Conservation (phyloP, 129 eudicot genomes). For the Cynara cardunculus region DNA sequence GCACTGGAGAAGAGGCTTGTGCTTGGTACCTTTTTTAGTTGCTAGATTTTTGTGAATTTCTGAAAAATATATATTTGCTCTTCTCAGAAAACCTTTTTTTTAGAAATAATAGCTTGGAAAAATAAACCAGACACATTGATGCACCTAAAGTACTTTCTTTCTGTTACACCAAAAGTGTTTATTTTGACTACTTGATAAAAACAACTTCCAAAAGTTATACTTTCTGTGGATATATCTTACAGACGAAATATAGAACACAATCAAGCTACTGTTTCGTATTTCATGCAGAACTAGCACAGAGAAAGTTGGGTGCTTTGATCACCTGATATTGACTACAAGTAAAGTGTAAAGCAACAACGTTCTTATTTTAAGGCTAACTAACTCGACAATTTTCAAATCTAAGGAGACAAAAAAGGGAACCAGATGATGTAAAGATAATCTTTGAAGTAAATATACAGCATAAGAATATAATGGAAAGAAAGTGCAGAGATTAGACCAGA, state of each 20-base stretch:
- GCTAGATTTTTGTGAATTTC: background rate
- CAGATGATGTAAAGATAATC: background rate
- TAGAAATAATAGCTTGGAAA: background rate
- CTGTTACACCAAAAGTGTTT: conserved; percentile 1
- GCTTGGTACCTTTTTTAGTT: background rate
- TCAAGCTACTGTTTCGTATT: background rate
- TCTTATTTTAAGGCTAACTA: background rate
- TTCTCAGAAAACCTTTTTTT: background rate
- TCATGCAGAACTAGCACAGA: background rate
- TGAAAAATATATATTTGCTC: background rate
- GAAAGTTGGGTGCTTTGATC: background rate
- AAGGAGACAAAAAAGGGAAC: background rate
- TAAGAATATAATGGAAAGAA: background rate
- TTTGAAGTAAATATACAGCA: background rate
- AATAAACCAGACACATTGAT: no score
- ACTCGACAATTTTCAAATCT: background rate
- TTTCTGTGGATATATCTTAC: background rate
- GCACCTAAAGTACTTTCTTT: background rate
- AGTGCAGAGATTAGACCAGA: background rate
- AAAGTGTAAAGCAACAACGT: background rate
- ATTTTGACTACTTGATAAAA: background rate
- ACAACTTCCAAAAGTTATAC: background rate
- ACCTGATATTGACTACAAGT: conserved; percentile 4
- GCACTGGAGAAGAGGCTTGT: background rate
- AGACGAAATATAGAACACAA: background rate